phyloP scores from a whole-genome alignment of 257 asterid genomes.

The Solanum dulcamara region DNA sequence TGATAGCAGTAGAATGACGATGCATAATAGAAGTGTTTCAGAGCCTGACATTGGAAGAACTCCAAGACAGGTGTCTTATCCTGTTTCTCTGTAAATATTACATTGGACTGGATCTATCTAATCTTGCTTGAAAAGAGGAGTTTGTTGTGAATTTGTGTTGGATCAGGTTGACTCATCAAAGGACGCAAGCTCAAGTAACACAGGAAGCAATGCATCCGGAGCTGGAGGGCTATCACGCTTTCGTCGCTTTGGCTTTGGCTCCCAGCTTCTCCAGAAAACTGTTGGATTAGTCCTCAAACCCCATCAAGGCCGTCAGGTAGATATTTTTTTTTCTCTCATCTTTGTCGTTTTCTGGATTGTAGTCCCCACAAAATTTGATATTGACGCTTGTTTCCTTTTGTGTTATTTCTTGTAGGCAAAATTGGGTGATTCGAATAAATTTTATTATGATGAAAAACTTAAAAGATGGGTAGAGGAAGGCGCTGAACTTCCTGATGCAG shows the following conservation, averaged over 20 bases:
- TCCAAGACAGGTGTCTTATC: conserved; percentile 71
- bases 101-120: neutral
- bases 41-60: conserved; percentile 97
- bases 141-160: conserved; percentile 5
- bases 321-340: neutral
- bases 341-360: neutral
- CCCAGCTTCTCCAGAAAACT: conserved; percentile 34
- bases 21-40: conserved; percentile 84
- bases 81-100: neutral
- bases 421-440: conserved; percentile 82
- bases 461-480: conserved; percentile 99
- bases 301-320: conserved; percentile 30
- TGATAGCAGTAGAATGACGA: conserved; percentile 35
- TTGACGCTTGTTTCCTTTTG: neutral
- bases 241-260: conserved; percentile 19
- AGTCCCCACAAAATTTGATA: neutral
- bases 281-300: conserved; percentile 32
- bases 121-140: neutral
- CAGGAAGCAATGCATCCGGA: conserved; percentile 38
- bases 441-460: conserved; percentile 76
- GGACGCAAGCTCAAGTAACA: conserved; percentile 39
- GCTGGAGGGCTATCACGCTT: conserved; percentile 6
- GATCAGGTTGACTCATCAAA: conserved; percentile 53
- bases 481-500: conserved; percentile 54
- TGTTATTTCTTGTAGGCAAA: conserved; percentile 51